Evolutionary conservation across 2,329 filamentous ascomycete species (phyloP).

Genomic region (Scedosporium dehoogii): DNA sequence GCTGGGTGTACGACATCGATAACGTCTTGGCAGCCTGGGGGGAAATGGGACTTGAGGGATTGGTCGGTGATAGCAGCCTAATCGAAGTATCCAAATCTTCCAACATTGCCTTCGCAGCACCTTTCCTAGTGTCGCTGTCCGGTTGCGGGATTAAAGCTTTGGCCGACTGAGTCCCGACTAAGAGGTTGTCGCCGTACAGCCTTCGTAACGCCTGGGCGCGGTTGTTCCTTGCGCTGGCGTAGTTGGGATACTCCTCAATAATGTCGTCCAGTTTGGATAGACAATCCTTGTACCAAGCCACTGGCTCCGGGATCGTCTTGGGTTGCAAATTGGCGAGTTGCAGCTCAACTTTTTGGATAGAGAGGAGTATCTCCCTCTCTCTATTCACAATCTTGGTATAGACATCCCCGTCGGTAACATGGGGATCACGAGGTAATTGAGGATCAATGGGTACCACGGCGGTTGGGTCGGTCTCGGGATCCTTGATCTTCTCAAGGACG

Average conservation of each 20-base stretch:
- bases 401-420: constrained; percentile 37
- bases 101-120: constrained; percentile 31
- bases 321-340: constrained; percentile 34
- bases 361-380: constrained; percentile 43
- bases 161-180: constrained; percentile 31
- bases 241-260: constrained; percentile 48
- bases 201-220: constrained; percentile 57
- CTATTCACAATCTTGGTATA: constrained; percentile 41
- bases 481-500: constrained; percentile 56
- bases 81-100: constrained; percentile 50
- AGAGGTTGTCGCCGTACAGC: constrained; percentile 50
- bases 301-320: constrained; percentile 25
- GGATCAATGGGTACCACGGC: constrained; percentile 43
- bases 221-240: constrained; percentile 68
- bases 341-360: constrained; percentile 45
- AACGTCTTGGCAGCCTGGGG: constrained; percentile 55
- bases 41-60: constrained; percentile 44
- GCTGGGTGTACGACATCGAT: constrained; percentile 61
- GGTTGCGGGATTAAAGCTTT: constrained; percentile 29
- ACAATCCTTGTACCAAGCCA: constrained; percentile 35
- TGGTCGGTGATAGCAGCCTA: constrained; percentile 43
- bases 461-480: constrained; percentile 52
- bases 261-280: constrained; percentile 42
- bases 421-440: constrained; percentile 45
- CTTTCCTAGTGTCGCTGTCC: constrained; percentile 24